Evolutionary conservation across 176 grass and related monocot genomes (phyloP).

Genomic region (Oryza coarctata): DNA sequence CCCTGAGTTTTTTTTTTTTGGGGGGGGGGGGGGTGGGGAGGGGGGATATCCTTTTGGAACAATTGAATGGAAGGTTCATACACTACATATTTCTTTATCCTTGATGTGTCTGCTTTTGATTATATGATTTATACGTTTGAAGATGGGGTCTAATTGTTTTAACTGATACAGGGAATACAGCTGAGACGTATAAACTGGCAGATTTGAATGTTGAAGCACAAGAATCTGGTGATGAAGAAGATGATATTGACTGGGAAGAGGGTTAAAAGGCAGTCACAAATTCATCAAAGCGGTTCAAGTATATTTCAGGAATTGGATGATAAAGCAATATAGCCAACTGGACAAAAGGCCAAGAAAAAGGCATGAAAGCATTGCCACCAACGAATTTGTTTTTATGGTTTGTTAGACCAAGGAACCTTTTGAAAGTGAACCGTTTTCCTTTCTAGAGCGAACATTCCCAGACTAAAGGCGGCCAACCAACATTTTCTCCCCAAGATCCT

Average conservation of each 20-base stretch:
- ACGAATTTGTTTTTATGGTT: neutral
- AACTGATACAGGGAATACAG: slow-evolving; percentile 50
- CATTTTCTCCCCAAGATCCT: neutral
- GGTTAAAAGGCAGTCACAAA: slow-evolving; percentile 39
- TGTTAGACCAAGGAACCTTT: neutral
- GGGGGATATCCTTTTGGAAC: neutral
- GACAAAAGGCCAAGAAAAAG: neutral
- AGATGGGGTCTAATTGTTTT: slow-evolving; percentile 20
- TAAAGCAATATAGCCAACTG: neutral
- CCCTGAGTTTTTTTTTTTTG: too few relatives aligned
- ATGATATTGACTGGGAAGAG: slow-evolving; percentile 75
- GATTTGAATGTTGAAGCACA: slow-evolving; percentile 87
- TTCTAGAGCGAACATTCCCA: neutral
- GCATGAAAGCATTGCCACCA: neutral
- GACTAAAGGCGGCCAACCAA: neutral
- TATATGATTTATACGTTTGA: neutral
- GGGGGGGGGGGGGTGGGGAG: too few relatives aligned
- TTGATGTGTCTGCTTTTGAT: neutral
- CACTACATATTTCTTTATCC: neutral
- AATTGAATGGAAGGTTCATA: slow-evolving; percentile 16
- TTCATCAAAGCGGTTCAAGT: neutral
- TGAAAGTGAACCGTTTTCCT: neutral
- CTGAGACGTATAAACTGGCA: slow-evolving; percentile 56
- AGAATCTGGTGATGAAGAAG: slow-evolving; percentile 72
- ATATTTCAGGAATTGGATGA: neutral